Conservation (phyloP, 192 early-diverging fungal genomes). For the Dispira simplex region DNA sequence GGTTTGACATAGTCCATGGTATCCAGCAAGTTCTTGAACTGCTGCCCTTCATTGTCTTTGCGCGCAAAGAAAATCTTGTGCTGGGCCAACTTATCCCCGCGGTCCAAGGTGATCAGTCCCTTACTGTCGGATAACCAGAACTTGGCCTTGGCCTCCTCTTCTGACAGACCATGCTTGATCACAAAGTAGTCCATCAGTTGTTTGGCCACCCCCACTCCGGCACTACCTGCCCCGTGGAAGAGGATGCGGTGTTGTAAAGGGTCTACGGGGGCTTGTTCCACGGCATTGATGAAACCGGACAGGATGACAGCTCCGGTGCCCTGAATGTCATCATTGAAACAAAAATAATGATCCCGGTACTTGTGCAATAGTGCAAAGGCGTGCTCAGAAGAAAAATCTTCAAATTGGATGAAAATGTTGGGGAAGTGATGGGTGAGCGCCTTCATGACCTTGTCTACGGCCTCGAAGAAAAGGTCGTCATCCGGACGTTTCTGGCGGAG, state of each 20-base stretch:
- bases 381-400: constrained; percentile 90
- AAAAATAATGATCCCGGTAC: constrained; percentile 58
- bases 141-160: constrained; percentile 48
- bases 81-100: constrained; percentile 65
- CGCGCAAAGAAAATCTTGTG: constrained; percentile 85
- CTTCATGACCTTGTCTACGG: constrained; percentile 67
- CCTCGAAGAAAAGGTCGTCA: constrained; percentile 57
- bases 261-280: constrained; percentile 44
- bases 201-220: constrained; percentile 88
- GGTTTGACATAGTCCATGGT: constrained; percentile 78
- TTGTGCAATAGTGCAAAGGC: constrained; percentile 72
- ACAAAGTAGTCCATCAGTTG: constrained; percentile 74
- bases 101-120: constrained; percentile 77
- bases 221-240: constrained; percentile 89
- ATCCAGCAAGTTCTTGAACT: constrained; percentile 55
- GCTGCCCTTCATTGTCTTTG: constrained; percentile 64
- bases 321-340: constrained; percentile 95
- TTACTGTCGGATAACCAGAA: constrained; percentile 88
- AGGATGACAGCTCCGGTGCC: constrained; percentile 90
- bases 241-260: constrained; percentile 70
- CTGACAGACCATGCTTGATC: constrained; percentile 52
- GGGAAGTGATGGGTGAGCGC: constrained; percentile 57
- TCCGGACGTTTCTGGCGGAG: constrained; percentile 45
- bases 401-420: constrained; percentile 81
- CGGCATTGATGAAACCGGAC: constrained; percentile 81